A percentile compares a stretch with the other conserved stretches of the same genome.
These are phyloP conservation scores for Hibiscus tridactylites DNA, from an alignment of 345 rosid species.

Conservation along the genomic window DNA sequence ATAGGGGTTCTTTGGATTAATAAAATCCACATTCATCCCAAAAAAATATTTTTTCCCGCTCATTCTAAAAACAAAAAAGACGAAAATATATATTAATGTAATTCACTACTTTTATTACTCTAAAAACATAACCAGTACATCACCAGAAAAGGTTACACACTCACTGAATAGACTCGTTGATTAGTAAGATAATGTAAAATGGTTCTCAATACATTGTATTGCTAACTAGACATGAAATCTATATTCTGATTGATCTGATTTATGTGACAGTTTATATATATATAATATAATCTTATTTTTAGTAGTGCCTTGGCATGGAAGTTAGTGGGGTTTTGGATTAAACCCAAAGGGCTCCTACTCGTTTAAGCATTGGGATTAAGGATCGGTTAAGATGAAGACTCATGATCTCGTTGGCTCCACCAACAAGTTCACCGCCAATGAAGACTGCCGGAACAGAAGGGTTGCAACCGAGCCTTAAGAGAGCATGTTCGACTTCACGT, in stretches of 20 bases:
- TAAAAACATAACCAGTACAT: background rate
- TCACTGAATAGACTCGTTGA: background rate
- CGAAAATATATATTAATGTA: background rate
- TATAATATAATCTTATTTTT: conserved; percentile 9
- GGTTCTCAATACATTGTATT: background rate
- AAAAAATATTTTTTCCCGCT: too few relatives aligned
- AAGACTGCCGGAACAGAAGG: conserved; percentile 66
- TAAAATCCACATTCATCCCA: too few relatives aligned
- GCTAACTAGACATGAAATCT: background rate
- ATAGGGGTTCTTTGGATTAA: too few relatives aligned
- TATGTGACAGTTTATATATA: background rate
- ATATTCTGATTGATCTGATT: background rate
- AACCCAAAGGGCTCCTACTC: conserved; percentile 85
- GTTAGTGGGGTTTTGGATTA: conserved; percentile 12
- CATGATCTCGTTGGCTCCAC: conserved; percentile 84
- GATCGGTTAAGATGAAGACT: conserved; percentile 74
- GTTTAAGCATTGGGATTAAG: conserved; percentile 67
- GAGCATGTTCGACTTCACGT: conserved; percentile 68
- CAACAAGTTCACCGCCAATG: conserved; percentile 75
- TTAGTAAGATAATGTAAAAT: background rate
- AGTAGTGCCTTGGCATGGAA: conserved; percentile 9
- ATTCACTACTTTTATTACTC: background rate
- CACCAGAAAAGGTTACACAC: background rate
- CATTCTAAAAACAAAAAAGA: too few relatives aligned
- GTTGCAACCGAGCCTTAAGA: conserved; percentile 58